These are phyloP conservation scores for Fusarium nygamai DNA, from an alignment of 2,329 filamentous ascomycete species.

Conservation along the genomic window DNA sequence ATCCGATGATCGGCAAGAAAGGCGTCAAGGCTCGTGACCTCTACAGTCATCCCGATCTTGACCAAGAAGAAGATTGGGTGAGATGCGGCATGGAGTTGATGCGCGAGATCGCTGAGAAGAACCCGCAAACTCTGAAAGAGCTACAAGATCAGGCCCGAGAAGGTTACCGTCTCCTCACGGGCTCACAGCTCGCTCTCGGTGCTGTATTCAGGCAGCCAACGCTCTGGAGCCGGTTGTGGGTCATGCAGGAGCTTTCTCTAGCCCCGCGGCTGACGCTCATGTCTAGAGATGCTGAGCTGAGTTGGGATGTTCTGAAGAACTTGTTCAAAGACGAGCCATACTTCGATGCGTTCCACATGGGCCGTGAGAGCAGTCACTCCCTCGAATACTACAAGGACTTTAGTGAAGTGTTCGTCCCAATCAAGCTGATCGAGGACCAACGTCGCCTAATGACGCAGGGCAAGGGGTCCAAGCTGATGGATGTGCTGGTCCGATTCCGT, in stretches of 20 bases:
- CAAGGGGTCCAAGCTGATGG: not conserved
- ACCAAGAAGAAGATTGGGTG: not conserved
- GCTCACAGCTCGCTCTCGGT: too few relatives aligned
- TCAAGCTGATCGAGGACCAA: conserved; percentile 26
- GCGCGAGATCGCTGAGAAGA: not conserved
- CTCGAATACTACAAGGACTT: not conserved
- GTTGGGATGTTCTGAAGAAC: not conserved
- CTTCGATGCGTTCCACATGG: conserved; percentile 18
- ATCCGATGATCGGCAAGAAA: not conserved
- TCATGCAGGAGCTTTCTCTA: conserved; percentile 25
- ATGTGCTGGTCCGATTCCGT: conserved; percentile 9
- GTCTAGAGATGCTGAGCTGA: not conserved
- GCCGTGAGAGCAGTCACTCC: not conserved
- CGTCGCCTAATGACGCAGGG: not conserved
- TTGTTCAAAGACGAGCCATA: conserved; percentile 22
- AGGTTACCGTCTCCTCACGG: not conserved
- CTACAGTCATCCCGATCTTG: not conserved
- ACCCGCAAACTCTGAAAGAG: not conserved
- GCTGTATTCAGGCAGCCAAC: not conserved
- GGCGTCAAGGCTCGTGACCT: fast-evolving
- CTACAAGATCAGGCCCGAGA: not conserved
- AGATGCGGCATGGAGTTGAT: not conserved
- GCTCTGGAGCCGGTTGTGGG: conserved; percentile 15
- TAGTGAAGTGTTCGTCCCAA: not conserved
- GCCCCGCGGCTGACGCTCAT: not conserved